Evolutionary conservation across 257 asterid species (phyloP).

Genomic region (Gardenia jasminoides): DNA sequence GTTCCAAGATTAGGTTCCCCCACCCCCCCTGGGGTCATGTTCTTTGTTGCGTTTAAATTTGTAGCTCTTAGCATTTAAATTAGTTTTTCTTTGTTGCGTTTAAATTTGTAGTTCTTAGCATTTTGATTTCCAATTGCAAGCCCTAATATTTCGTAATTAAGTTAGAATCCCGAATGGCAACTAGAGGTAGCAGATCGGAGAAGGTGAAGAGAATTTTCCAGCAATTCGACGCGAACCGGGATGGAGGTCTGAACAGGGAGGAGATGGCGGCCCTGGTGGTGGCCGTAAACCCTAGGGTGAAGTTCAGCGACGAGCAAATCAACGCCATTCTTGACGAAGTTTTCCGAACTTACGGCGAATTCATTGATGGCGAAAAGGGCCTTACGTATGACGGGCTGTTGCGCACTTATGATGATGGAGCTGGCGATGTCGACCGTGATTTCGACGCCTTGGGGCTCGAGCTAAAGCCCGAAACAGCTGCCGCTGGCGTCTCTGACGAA

Average conservation of each 20-base stretch:
- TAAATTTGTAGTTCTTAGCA: not conserved
- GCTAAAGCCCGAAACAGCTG: slow-evolving; percentile 44
- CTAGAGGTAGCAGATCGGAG: slow-evolving; percentile 97
- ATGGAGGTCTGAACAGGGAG: slow-evolving; percentile 84
- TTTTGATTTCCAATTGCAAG: not conserved
- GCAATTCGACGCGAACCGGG: slow-evolving; percentile 72
- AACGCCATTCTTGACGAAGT: slow-evolving; percentile 89
- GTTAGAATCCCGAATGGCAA: slow-evolving; percentile 44
- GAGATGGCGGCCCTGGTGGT: slow-evolving; percentile 93
- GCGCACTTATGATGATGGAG: slow-evolving; percentile 96
- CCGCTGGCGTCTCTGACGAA: slow-evolving; percentile 44
- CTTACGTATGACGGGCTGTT: slow-evolving; percentile 85
- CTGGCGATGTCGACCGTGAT: slow-evolving; percentile 97
- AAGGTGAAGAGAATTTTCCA: slow-evolving; percentile 83
- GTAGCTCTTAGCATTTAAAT: not conserved
- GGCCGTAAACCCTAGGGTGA: slow-evolving; percentile 88
- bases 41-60: not conserved
- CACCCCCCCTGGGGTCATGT: not conserved
- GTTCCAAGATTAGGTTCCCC: slow-evolving; percentile 2
- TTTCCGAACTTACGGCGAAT: slow-evolving; percentile 82
- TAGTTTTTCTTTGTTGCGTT: not conserved
- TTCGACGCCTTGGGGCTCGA: slow-evolving; percentile 96
- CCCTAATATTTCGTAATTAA: slow-evolving; percentile 4
- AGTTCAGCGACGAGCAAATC: slow-evolving; percentile 93
- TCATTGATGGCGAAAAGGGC: slow-evolving; percentile 80